Base-by-base conservation (phyloP, 2,329 filamentous ascomycete species). In the Alternaria sp. region DNA sequence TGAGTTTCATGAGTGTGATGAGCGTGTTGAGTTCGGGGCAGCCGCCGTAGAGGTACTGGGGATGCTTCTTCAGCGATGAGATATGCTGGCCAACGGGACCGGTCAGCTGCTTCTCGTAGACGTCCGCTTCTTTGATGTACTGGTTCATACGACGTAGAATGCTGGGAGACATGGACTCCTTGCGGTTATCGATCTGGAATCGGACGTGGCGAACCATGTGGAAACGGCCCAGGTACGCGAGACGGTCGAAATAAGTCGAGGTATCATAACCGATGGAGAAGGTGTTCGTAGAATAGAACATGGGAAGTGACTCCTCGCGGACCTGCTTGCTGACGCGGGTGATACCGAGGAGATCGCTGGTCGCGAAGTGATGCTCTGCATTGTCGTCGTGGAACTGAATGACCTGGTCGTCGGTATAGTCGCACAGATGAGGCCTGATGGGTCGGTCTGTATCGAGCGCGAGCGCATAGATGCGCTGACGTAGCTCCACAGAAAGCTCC, bases 261-360 rank as follows among this genome's bases (percentile, higher is more conserved):
- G 66, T 68, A 23, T 75, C 72, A 10, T 18, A 15, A 21, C 55
- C 55, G 20, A 60, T 56, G 10, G n/a, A 18, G 57, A 74, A 74
- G 7, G 61, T 69, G 43, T 75, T 75, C 1, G 49, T 44, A 3
- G 61, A 60, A 49, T 74, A 74, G 65, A 73, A 75, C 37, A 70
- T 58, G 7, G 62, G 60, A 1, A 72, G 56, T 2, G 67, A 54
- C 47, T 74, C 71, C 1, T 21, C 21, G 26, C 68, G 70, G 4
- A 71, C n/a, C 23, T 67, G 33, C 41, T 61, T 67, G 5, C 69
- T 74, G 10, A 65, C 60, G 1, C 37, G 51, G 4, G 66, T 70
- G 21, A 73, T 62, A 15, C 61, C 53, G 1, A 70, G 45, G 14
- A 60, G 45, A 7, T 26, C 15, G 49, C 25, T 21, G 25, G 58